phyloP scores from a whole-genome alignment of 495 filamentous ascomycete species.

The Hypoxylon subgilvum region DNA sequence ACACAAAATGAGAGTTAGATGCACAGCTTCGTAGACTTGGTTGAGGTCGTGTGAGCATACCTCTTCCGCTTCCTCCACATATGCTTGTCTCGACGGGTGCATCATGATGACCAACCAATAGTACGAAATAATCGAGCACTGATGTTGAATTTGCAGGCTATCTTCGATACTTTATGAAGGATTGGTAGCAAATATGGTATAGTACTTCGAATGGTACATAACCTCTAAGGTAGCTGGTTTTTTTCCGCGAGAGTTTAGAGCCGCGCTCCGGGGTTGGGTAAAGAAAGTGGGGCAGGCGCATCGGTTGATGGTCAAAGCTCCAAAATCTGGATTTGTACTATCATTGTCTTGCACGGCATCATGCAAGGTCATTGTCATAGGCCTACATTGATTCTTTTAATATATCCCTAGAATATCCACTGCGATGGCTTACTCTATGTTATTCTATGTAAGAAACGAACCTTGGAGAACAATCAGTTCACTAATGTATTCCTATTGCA shows the following conservation, averaged over 20 bases:
- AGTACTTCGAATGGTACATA: no score
- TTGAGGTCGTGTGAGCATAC: constrained; percentile 57
- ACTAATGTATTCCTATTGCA: no score
- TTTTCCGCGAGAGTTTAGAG: constrained; percentile 1
- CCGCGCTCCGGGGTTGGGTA: constrained; percentile 1
- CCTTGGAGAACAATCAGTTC: no score
- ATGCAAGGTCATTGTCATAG: not conserved
- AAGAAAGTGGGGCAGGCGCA: not conserved
- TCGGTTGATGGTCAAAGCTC: constrained; percentile 14
- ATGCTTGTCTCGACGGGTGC: constrained; percentile 92
- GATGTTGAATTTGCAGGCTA: no score
- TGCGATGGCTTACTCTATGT: no score
- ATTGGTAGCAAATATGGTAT: not conserved
- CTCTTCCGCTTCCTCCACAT: constrained; percentile 85
- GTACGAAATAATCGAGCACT: no score
- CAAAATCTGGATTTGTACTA: not conserved
- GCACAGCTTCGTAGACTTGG: constrained; percentile 32
- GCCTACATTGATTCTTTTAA: not conserved
- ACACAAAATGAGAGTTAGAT: constrained; percentile 41
- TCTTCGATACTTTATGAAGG: not conserved
- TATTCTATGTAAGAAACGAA: no score
- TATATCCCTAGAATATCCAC: not conserved
- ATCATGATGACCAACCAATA: constrained; percentile 60
- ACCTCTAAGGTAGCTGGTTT: no score
- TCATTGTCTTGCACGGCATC: not conserved